Conservation (phyloP, 2,329 filamentous ascomycete species). For the Escovopsis sp. region DNA sequence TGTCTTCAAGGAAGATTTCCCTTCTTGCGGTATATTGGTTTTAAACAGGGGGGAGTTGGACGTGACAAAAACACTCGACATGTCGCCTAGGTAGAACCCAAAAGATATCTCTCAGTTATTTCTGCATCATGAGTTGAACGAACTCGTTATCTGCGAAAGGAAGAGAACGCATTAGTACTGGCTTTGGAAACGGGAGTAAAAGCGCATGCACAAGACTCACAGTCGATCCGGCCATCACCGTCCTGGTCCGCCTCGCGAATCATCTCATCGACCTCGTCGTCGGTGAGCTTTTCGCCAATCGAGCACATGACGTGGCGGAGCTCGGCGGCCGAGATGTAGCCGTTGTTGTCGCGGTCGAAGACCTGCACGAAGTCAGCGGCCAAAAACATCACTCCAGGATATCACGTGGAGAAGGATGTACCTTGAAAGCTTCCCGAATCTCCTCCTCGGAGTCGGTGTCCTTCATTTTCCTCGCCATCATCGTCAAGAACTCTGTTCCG, state of each 20-base stretch:
- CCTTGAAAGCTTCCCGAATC: constrained; percentile 81
- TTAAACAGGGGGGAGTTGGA: constrained; percentile 1
- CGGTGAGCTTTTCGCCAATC: constrained; percentile 80
- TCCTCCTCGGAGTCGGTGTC: constrained; percentile 85
- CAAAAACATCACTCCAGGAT: background rate
- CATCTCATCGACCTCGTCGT: constrained; percentile 88
- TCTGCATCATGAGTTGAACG: constrained; percentile 92
- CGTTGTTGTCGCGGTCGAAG: constrained; percentile 84
- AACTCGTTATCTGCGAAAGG: constrained; percentile 66
- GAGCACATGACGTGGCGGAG: constrained; percentile 85
- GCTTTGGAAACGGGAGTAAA: no score
- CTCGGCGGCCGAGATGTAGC: constrained; percentile 79
- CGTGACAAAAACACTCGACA: constrained; percentile 3
- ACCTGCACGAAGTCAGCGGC: constrained; percentile 30
- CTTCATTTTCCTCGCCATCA: constrained; percentile 94
- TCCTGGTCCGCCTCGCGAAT: constrained; percentile 85
- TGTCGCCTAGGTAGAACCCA: constrained; percentile 4
- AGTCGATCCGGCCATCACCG: constrained; percentile 77
- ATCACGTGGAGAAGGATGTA: constrained; percentile 16
- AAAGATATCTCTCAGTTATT: constrained; percentile 51
- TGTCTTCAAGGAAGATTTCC: no score
- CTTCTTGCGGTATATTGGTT: constrained; percentile 2
- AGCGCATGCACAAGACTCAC: constrained; percentile 32
- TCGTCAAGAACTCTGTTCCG: constrained; percentile 64
- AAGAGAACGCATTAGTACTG: background rate